A percentile compares a stretch with the other conserved stretches of the same genome.
phyloP scores from a whole-genome alignment of 352 stramenopile genomes.

The Phytophthora pinifolia region DNA sequence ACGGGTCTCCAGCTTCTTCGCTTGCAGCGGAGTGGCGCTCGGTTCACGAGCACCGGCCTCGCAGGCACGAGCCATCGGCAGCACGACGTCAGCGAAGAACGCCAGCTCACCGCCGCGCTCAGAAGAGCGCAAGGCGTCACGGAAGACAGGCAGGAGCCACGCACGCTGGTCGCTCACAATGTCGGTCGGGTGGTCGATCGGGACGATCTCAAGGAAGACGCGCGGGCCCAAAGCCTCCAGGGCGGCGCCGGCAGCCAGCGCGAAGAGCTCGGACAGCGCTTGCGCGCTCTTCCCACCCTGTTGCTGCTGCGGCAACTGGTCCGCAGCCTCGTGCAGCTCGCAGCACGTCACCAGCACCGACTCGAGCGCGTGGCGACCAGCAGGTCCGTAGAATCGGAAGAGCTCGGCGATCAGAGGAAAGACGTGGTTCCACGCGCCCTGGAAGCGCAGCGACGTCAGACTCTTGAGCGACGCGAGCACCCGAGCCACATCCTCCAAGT shows the following conservation, averaged over 20 bases:
- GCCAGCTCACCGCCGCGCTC: slow-evolving; percentile 56
- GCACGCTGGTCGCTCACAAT: slow-evolving; percentile 74
- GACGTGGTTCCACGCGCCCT: slow-evolving; percentile 77
- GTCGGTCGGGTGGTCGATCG: slow-evolving; percentile 67
- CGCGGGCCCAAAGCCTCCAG: slow-evolving; percentile 66
- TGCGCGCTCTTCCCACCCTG: slow-evolving; percentile 37
- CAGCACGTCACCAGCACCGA: slow-evolving; percentile 71
- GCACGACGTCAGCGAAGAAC: slow-evolving; percentile 73
- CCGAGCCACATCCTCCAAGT: slow-evolving; percentile 61
- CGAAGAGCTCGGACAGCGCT: slow-evolving; percentile 61
- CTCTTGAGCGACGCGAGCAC: slow-evolving; percentile 78
- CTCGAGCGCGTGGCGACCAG: slow-evolving; percentile 59
- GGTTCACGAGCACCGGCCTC: slow-evolving; percentile 66
- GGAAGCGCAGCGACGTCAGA: slow-evolving; percentile 83
- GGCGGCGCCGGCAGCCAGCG: slow-evolving; percentile 59
- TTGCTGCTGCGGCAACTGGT: slow-evolving; percentile 58
- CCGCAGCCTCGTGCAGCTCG: slow-evolving; percentile 78
- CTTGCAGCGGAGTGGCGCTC: slow-evolving; percentile 60
- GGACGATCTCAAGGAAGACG: slow-evolving; percentile 72
- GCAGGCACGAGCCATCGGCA: slow-evolving; percentile 72
- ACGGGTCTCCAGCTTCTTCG: slow-evolving; percentile 77
- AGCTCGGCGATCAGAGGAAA: slow-evolving; percentile 73
- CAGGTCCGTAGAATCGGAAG: slow-evolving; percentile 68
- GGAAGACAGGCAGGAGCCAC: slow-evolving; percentile 83
- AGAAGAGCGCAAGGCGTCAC: slow-evolving; percentile 51